Base-by-base conservation (phyloP, 78 protist genomes). In the Isochrysis galbana region DNA sequence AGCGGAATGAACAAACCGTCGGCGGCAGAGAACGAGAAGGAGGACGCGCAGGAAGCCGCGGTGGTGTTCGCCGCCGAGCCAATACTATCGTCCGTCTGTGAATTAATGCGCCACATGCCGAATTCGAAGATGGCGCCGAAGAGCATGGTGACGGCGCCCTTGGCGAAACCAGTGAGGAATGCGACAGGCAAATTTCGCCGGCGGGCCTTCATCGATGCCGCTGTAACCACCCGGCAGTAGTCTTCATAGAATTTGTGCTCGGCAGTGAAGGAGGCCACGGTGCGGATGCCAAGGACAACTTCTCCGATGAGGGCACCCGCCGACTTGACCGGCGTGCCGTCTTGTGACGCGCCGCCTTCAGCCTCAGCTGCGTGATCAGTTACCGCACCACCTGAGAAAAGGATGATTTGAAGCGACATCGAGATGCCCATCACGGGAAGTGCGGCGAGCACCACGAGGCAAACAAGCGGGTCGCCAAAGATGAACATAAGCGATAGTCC, bases 371-470 rank as follows among this genome's bases (percentile, higher is more conserved):
- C n/a, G n/a, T n/a, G n/a, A 0, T 23, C 48, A 74, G 93, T 84
- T 83, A 46, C 41, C 74, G 72, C 41, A 34, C 38, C 78, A 55
- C 90, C 19, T 97, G 78, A n/a, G 29, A 51, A 7, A 14, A 51
- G 61, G 61, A 14, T 51, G 61, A 51, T 14, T 14, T 51, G 61
- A 14, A 51, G 98, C 98, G 23, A 94, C 96, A 90, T 95, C 96
- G 4, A 98, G 98, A 0, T 88, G 34, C 19, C 78, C 44, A 92
- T 39, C 47, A 77, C 17, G n/a, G 84, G 84, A 26, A 39, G 17
- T 17, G 32, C 44, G n/a, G 34, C 84, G 46, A 77, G 7, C 34
- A 77, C 36, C 48, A 39, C 1, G 46, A 77, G 84, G 26, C 48
- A 5, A 32, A 77, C 19, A 41, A 1, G 32, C 84, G 47, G 39